Percentiles rank a stretch among this genome's conserved stretches.
Evolutionary conservation across 345 rosid genomes (phyloP).

Genomic region (Salix udensis): DNA sequence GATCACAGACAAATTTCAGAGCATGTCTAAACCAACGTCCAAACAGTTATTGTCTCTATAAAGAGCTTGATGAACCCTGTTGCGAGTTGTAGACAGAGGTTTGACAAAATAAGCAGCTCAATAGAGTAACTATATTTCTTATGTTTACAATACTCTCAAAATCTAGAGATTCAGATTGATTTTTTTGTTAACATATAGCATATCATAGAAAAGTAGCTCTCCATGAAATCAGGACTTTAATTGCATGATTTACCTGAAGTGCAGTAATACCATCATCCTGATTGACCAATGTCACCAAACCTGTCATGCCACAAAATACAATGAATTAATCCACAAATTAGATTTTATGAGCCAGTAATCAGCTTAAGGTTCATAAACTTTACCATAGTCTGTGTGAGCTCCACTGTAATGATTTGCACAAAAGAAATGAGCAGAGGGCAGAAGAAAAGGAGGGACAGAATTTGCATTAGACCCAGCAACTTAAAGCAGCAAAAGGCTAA

Average conservation of each 20-base stretch:
- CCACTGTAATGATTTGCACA: constrained; percentile 43
- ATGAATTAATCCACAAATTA: not conserved
- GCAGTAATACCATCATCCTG: constrained; percentile 82
- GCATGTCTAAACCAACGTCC: too few relatives aligned
- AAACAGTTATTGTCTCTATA: too few relatives aligned
- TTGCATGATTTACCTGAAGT: constrained; percentile 49
- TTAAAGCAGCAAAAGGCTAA: not conserved
- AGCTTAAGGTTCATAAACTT: constrained; percentile 11
- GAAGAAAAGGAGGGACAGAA: not conserved
- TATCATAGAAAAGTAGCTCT: not conserved
- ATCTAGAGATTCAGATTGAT: not conserved
- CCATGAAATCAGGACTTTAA: not conserved
- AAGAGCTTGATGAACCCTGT: too few relatives aligned
- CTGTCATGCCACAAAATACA: constrained; percentile 22
- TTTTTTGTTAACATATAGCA: not conserved
- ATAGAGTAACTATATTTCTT: too few relatives aligned
- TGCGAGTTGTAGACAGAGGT: too few relatives aligned
- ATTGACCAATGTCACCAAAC: constrained; percentile 74
- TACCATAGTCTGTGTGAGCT: constrained; percentile 91
- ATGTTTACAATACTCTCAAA: too few relatives aligned
- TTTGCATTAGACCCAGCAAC: not conserved
- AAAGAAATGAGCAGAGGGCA: constrained; percentile 6
- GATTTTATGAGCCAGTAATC: not conserved
- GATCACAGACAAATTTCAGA: too few relatives aligned
- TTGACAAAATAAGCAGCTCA: too few relatives aligned